Base-by-base conservation (phyloP, 2,329 filamentous ascomycete species). In the Colletotrichum chlorophyti region DNA sequence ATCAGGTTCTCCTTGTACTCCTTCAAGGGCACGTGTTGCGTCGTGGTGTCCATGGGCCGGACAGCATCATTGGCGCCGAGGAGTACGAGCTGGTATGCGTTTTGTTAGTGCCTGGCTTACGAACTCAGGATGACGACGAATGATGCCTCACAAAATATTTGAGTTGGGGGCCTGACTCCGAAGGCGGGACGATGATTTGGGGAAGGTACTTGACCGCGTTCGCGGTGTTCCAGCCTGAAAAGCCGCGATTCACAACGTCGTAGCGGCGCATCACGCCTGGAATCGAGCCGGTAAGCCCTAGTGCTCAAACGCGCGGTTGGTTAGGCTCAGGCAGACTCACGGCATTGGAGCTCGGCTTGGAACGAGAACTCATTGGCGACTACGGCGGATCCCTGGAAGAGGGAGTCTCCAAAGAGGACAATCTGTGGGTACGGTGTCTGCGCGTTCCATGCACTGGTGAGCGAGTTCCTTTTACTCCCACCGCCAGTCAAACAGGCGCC, bases 51-150 rank as follows among this genome's bases (percentile, higher is more conserved):
- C 32, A 83, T 76, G 4, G 86, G 83, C 4, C 96, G 72, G 52
- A 87, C 87, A 4, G 94, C 89, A 73, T 98, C 95, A 70, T 99
- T 98, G 65, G 95, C 91, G 15, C 95, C 95, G 60, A 97, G 87
- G 64, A 96, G 88, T 58, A 97, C 75, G 34, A 90, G 31, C 52
- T 60, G 23, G 17, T 26, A 21, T 37, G 8, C 15, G 6, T n/a
- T n/a, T 23, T 15, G 12, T 47, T 14, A 32, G 14, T n/a, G 15
- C 8, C 11, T 40, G 40, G 21, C 14, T 29, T 11, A 21, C 7
- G 9, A 31, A 48, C 5, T 15, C 27, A 21, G 14, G 14, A 50
- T 35, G 15, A 24, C 19, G 34, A n/a, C n/a, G n/a, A n/a, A n/a
- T n/a, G n/a, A n/a, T n/a, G n/a, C n/a, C 81, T 67, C 72, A 91